Base-by-base conservation (phyloP, 2,329 filamentous ascomycete species). In the Davidsoniella eucalypti region DNA sequence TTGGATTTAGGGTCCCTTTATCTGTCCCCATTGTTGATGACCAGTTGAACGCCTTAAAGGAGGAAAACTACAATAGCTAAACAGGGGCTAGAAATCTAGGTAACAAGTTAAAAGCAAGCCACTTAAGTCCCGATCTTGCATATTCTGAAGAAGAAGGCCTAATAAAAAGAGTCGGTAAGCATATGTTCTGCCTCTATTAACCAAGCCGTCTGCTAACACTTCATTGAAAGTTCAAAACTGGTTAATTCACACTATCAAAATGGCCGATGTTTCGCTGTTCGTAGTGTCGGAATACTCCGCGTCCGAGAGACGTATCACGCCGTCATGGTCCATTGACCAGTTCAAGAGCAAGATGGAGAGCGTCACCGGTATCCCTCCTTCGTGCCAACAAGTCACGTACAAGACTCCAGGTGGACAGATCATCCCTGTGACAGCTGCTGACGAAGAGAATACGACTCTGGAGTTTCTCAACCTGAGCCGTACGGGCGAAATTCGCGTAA, bases 261-360 rank as follows among this genome's bases (percentile, higher is more conserved):
- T 83, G 69, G 75, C 79, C 49, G 86, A 92, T 63, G 74, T 92
- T 51, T 81, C 84, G 56, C 72, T 92, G 59, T 72, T 80, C 55
- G 76, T 92, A 60, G 75, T 75, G 54, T 90, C 84, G 47, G 80
- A 86, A 54, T 84, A 82, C 64, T 73, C 83, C 44, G 77, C 81
- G 45, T 88, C 87, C 47, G 92, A 98, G 68, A 84, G 90, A 54
- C 85, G 92, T 57, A 80, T 96, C 63, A 90, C 86, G 23, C 90
- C 90, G 12, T 82, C 88, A 57, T 98, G 92, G 92, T 82, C 82
- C 54, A 82, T 98, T 61, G 72, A 75, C 50, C 80, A 86, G 59
- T 74, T 96, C 59, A 94, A 90, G 68, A 67, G 73, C 49, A 93
- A 92, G 65, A 79, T 98, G 47, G 90, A 96, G 66, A 83, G 87